Base-by-base conservation (phyloP, 495 filamentous ascomycete genomes). In the Penicillium crystallinum region DNA sequence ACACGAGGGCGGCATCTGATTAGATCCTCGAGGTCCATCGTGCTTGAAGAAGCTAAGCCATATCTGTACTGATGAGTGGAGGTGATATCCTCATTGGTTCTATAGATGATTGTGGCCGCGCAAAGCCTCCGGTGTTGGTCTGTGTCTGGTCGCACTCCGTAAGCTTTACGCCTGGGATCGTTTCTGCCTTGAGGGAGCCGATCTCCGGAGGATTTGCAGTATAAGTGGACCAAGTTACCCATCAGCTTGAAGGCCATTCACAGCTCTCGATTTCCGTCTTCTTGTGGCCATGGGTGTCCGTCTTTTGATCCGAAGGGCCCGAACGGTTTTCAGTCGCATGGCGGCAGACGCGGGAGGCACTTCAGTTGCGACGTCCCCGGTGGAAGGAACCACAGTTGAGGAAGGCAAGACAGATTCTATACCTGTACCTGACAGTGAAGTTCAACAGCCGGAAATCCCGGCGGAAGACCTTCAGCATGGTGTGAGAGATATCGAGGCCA, bases 401-500 rank as follows among this genome's bases (percentile, higher is more conserved):
- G 10, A 43, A 9, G 29, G 21, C 21, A 49, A 48, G 15, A 25
- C 53, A 19, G 46, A 55, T 22, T 17, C 31, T 6, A 12, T 21
- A 7, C 10, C 27, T 34, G 15, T 23, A n/a, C 43, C 29, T 43
- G 19, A 29, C 4, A 46, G 50, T 1, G 38, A 55, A 14, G 39
- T 17, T 17, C 31, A 48, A 27, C 10, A 49, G 14, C 53, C 57
- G 0, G 54, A 40, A 17, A 25, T 49, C 3, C 45, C 53, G 9
- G 37, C 22, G 38, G 42, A 55, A n/a, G 46, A 55, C 17, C 46
- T 58, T 21, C 67, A 72, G 44, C 53, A 53, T 18, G 71, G 73
- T 58, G 69, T 75, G n/a, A 52, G 59, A 39, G 56, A 62, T 23
- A 61, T 63, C n/a, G 62, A 76, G 46, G 73, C 72, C 11, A 54